phyloP scores from a whole-genome alignment of 2,329 filamentous ascomycete genomes.

The Hymenoscyphus scutula region DNA sequence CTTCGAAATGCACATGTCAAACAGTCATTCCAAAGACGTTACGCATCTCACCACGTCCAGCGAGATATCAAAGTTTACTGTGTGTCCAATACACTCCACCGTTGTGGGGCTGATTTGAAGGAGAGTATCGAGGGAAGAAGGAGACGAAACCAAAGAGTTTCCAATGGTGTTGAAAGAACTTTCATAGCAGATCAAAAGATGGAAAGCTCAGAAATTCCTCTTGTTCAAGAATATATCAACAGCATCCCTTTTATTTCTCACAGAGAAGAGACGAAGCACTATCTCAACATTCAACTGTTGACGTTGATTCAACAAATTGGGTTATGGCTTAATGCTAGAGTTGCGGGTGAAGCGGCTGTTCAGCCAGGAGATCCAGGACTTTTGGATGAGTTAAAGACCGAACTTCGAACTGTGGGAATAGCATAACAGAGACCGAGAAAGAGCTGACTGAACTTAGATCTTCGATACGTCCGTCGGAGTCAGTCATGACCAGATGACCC shows the following conservation, averaged over 20 bases:
- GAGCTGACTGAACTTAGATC: not conserved
- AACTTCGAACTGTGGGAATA: conserved; percentile 13
- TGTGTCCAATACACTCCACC: conserved; percentile 17
- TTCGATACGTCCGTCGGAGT: not conserved
- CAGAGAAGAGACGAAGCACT: conserved; percentile 20
- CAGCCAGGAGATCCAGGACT: conserved; percentile 9
- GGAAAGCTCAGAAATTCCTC: conserved; percentile 13
- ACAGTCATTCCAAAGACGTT: conserved; percentile 6
- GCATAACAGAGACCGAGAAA: not conserved
- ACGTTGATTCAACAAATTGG: conserved; percentile 15
- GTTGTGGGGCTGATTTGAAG: not conserved
- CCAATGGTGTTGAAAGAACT: not conserved
- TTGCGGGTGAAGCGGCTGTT: conserved; percentile 7
- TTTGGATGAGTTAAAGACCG: conserved; percentile 12
- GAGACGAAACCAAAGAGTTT: not conserved
- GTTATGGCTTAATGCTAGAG: conserved; percentile 19
- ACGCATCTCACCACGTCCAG: conserved; percentile 7
- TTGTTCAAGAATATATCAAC: conserved; percentile 13
- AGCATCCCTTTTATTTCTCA: conserved; percentile 16
- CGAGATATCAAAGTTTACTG: conserved; percentile 17
- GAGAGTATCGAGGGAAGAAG: conserved; percentile 3
- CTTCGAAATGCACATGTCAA: conserved; percentile 17
- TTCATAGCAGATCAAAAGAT: conserved; percentile 11
- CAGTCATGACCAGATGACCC: conserved; percentile 6
- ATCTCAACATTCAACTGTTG: conserved; percentile 14